Conservation (phyloP, 306 rosid genomes). For the Pyrus communis region DNA sequence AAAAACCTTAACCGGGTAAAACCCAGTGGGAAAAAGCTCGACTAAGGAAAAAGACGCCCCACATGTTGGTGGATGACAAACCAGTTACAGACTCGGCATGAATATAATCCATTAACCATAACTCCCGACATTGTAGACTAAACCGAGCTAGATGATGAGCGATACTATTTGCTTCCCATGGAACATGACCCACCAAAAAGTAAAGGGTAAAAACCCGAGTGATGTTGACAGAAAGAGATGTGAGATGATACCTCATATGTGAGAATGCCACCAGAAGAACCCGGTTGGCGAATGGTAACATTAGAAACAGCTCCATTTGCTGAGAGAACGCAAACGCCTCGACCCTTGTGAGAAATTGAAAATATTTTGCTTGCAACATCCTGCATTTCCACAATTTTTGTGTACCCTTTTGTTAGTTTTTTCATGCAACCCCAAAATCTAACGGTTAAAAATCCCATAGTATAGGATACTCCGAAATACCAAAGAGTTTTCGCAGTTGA, state of each 20-base stretch:
- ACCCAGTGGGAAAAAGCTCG: too few relatives aligned
- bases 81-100: too few relatives aligned
- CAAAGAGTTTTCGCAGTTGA: too few relatives aligned
- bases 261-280: constrained; percentile 61
- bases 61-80: too few relatives aligned
- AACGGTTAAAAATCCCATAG: too few relatives aligned
- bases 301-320: constrained; percentile 80
- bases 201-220: background rate
- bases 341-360: constrained; percentile 54
- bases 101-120: too few relatives aligned
- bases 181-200: background rate
- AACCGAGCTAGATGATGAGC: too few relatives aligned
- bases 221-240: background rate
- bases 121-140: too few relatives aligned
- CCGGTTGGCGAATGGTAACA: constrained; percentile 65
- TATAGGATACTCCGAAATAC: too few relatives aligned
- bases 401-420: background rate
- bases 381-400: constrained; percentile 34
- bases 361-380: constrained; percentile 71
- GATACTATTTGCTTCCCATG: too few relatives aligned
- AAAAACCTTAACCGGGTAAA: too few relatives aligned
- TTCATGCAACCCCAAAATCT: background rate
- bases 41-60: too few relatives aligned
- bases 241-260: constrained; percentile 66
- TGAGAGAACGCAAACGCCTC: constrained; percentile 68